phyloP scores from a whole-genome alignment of 75 land plant genomes.

The Larix kaempferi region DNA sequence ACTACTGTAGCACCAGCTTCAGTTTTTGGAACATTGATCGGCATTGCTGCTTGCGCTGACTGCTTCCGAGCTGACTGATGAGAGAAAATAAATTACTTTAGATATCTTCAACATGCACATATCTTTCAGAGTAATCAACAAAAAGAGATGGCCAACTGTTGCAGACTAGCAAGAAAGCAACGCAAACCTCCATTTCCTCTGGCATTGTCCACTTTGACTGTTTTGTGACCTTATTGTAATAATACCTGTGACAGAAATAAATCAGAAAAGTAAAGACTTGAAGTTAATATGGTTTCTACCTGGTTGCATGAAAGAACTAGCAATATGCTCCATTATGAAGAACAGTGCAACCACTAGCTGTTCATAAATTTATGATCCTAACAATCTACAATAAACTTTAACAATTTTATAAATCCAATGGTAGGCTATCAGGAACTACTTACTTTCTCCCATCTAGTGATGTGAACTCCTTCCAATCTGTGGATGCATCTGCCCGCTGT shows the following conservation, averaged over 20 bases:
- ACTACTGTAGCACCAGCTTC: slow-evolving; percentile 2
- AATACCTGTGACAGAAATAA: slow-evolving; percentile 52
- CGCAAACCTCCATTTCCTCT: slow-evolving; percentile 81
- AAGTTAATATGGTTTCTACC: not conserved
- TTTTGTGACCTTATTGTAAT: slow-evolving; percentile 87
- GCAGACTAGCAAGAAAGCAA: not conserved
- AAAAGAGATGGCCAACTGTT: not conserved
- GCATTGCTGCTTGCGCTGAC: slow-evolving; percentile 35
- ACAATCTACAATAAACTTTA: not conserved
- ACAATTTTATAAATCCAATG: not conserved
- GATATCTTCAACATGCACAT: not conserved
- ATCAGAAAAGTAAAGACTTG: not conserved
- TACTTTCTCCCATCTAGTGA: slow-evolving; percentile 87
- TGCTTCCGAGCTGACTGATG: slow-evolving; percentile 80
- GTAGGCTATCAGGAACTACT: slow-evolving; percentile 10
- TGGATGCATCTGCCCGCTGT: slow-evolving; percentile 98
- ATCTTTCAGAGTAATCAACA: not conserved
- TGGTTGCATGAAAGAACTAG: slow-evolving; percentile 10
- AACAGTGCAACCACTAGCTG: not conserved
- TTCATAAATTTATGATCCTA: too few species aligned
- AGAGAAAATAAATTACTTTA: not conserved
- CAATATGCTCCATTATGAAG: not conserved
- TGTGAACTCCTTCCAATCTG: slow-evolving; percentile 91
- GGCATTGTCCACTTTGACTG: slow-evolving; percentile 96
- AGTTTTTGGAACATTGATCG: not conserved